These are phyloP conservation scores for Phytophthora melonis DNA, from an alignment of 352 stramenopile species.

Conservation along the genomic window DNA sequence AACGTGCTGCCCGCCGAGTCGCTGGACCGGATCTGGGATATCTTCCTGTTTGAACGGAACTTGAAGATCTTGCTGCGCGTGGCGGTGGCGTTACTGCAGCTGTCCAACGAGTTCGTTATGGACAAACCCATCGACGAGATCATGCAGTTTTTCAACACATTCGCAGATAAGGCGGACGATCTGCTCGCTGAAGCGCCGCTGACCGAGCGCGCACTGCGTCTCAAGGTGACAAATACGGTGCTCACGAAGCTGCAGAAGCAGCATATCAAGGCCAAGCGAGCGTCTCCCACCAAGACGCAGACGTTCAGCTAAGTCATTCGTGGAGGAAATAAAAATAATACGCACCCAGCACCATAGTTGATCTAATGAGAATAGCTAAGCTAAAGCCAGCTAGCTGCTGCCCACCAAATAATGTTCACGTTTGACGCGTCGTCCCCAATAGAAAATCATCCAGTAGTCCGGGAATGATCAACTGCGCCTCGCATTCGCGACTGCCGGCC, in stretches of 20 bases:
- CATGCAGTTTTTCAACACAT: constrained; percentile 91
- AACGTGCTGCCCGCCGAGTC: constrained; percentile 80
- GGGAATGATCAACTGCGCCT: constrained; percentile 39
- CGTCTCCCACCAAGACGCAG: constrained; percentile 40
- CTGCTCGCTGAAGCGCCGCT: constrained; percentile 64
- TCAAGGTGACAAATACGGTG: constrained; percentile 85
- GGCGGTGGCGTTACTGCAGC: constrained; percentile 73
- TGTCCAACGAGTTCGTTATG: constrained; percentile 71
- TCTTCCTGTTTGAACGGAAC: constrained; percentile 87
- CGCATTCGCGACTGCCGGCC: constrained; percentile 28
- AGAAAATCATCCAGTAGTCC: constrained; percentile 48
- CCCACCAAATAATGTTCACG: neutral
- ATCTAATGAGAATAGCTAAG: constrained; percentile 8
- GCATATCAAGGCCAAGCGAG: constrained; percentile 62
- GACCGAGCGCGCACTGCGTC: constrained; percentile 54
- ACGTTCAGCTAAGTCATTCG: constrained; percentile 9
- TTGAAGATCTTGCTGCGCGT: constrained; percentile 88
- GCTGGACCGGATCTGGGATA: constrained; percentile 86
- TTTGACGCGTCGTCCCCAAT: constrained; percentile 9
- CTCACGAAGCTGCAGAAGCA: constrained; percentile 82
- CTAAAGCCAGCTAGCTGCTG: too few relatives aligned
- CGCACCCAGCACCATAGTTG: neutral
- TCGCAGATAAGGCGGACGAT: constrained; percentile 60
- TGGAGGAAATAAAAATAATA: neutral
- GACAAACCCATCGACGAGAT: constrained; percentile 82